Evolutionary conservation across 2,329 filamentous ascomycete genomes (phyloP).

Genomic region (Teratosphaeria nubilosa): DNA sequence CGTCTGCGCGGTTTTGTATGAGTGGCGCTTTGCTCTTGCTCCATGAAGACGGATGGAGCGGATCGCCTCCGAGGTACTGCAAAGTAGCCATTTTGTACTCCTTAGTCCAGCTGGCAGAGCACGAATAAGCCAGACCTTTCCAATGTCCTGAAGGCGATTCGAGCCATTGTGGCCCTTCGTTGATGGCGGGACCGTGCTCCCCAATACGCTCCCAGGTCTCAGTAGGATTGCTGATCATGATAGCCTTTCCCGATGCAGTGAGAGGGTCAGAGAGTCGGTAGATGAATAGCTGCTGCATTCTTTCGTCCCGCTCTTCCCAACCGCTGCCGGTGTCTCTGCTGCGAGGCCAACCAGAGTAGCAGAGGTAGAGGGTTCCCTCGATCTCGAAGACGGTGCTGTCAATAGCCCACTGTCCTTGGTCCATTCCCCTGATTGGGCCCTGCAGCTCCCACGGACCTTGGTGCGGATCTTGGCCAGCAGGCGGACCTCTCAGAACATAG

Average conservation of each 20-base stretch:
- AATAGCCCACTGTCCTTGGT: conserved; percentile 37
- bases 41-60: conserved; percentile 29
- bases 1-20: conserved; percentile 28
- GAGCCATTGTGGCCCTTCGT: conserved; percentile 29
- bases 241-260: conserved; percentile 24
- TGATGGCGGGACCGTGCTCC: conserved; percentile 28
- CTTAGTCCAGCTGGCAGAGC: conserved; percentile 37
- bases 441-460: conserved; percentile 32
- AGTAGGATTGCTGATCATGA: conserved; percentile 32
- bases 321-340: conserved; percentile 14
- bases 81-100: conserved; percentile 41
- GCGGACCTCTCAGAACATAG: conserved; percentile 36
- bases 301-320: conserved; percentile 21
- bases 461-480: conserved; percentile 19
- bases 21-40: conserved; percentile 30
- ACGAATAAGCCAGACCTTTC: conserved; percentile 38
- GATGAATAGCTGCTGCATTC: conserved; percentile 36
- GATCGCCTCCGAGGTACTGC: conserved; percentile 31
- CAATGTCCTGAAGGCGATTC: conserved; percentile 19
- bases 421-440: conserved; percentile 32
- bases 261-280: conserved; percentile 29
- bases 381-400: conserved; percentile 37
- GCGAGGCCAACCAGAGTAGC: conserved; percentile 39
- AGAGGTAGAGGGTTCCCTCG: conserved; percentile 29
- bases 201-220: conserved; percentile 32